Conservation (phyloP, 306 rosid genomes). For the Spatholobus suberectus region DNA sequence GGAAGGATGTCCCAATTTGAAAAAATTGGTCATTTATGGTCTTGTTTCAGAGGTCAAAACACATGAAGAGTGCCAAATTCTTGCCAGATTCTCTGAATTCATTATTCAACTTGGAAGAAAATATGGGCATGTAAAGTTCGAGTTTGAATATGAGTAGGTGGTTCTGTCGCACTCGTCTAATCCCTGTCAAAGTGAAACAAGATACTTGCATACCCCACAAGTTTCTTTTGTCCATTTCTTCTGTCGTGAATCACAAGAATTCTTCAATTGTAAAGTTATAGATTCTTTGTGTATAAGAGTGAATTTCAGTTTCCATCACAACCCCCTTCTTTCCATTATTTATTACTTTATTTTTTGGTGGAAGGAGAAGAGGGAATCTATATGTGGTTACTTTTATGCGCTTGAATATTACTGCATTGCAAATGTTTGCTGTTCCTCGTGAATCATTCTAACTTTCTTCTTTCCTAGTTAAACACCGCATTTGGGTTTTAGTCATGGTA, state of each 20-base stretch:
- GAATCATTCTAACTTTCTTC: not conserved
- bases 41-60: slow-evolving; percentile 69
- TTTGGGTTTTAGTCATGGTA: not conserved
- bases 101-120: slow-evolving; percentile 73
- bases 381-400: not conserved
- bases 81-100: slow-evolving; percentile 67
- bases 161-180: not conserved
- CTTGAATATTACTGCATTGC: not conserved
- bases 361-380: not conserved
- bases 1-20: slow-evolving; percentile 77
- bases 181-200: slow-evolving; percentile 30
- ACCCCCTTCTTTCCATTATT: not conserved
- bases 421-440: not conserved
- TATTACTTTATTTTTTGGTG: not conserved
- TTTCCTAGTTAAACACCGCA: not conserved
- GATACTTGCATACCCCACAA: slow-evolving; percentile 30
- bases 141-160: slow-evolving; percentile 65
- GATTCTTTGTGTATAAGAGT: slow-evolving; percentile 14
- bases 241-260: slow-evolving; percentile 6
- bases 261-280: slow-evolving; percentile 40
- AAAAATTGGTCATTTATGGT: slow-evolving; percentile 68
- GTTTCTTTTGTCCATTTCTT: slow-evolving; percentile 30
- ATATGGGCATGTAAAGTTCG: slow-evolving; percentile 60
- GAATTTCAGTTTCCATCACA: slow-evolving; percentile 16
- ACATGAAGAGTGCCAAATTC: slow-evolving; percentile 63